These are phyloP conservation scores for Phoma sp. DNA, from an alignment of 2,329 filamentous ascomycete species.

Conservation along the genomic window DNA sequence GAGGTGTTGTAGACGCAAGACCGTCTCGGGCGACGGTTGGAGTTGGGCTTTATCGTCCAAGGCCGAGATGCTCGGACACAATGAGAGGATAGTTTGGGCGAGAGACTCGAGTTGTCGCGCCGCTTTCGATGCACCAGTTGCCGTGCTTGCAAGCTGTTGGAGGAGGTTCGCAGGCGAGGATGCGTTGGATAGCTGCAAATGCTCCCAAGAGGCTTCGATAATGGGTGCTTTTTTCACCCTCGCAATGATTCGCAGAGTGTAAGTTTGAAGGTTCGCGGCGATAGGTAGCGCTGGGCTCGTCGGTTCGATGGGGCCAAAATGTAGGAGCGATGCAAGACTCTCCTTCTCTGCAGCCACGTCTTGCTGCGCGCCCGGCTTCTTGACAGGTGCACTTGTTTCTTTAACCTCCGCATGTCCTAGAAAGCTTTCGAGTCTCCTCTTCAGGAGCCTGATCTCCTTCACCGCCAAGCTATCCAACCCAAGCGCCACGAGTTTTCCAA, in stretches of 20 bases:
- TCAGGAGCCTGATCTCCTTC: slow-evolving; percentile 73
- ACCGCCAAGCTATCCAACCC: slow-evolving; percentile 72
- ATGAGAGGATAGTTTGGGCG: slow-evolving; percentile 68
- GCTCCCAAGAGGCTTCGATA: slow-evolving; percentile 64
- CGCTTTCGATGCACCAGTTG: slow-evolving; percentile 62
- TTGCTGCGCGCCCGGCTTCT: slow-evolving; percentile 39
- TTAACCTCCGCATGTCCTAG: slow-evolving; percentile 23
- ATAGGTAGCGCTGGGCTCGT: slow-evolving; percentile 57
- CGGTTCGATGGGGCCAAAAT: slow-evolving; percentile 60
- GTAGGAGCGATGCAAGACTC: slow-evolving; percentile 67
- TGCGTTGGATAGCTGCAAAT: slow-evolving; percentile 60
- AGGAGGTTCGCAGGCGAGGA: slow-evolving; percentile 69
- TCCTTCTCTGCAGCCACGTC: slow-evolving; percentile 47
- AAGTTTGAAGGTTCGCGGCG: slow-evolving; percentile 69
- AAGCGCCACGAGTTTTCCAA: slow-evolving; percentile 70
- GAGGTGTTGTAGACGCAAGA: slow-evolving; percentile 69
- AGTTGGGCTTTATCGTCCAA: slow-evolving; percentile 68
- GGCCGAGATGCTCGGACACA: slow-evolving; percentile 72
- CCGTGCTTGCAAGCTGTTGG: slow-evolving; percentile 54
- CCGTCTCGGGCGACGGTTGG: slow-evolving; percentile 63
- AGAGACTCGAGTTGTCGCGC: slow-evolving; percentile 72
- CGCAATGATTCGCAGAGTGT: slow-evolving; percentile 69
- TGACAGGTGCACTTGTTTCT: not conserved
- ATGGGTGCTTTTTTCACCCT: slow-evolving; percentile 65
- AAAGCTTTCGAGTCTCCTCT: slow-evolving; percentile 64